Evolutionary conservation across 768 basidiomycete genomes (phyloP).

Genomic region (Macrolepiota dolichaula): DNA sequence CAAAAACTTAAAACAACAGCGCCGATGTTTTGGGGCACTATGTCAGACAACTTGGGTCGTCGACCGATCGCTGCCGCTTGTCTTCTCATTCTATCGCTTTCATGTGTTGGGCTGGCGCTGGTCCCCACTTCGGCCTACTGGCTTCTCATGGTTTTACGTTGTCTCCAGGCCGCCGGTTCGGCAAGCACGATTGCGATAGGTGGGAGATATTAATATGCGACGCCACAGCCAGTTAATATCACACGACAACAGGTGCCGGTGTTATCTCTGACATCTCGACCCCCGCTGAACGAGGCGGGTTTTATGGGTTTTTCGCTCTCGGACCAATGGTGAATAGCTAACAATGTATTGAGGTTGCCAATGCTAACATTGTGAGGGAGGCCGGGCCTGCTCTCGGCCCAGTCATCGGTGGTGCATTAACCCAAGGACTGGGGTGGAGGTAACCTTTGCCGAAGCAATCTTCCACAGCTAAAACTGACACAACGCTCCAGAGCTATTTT

Average conservation of each 20-base stretch:
- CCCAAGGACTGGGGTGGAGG: constrained; percentile 65
- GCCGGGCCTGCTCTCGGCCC: constrained; percentile 63
- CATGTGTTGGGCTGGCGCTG: constrained; percentile 62
- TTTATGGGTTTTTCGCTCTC: constrained; percentile 62
- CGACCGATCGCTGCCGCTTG: constrained; percentile 62
- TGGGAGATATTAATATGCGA: constrained; percentile 9
- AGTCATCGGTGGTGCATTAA: constrained; percentile 57
- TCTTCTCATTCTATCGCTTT: constrained; percentile 54
- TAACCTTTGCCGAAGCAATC: constrained; percentile 17
- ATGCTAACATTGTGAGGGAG: neutral
- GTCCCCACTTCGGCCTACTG: constrained; percentile 62
- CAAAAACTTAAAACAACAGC: constrained; percentile 25
- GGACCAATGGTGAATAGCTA: constrained; percentile 51
- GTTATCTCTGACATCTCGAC: constrained; percentile 76
- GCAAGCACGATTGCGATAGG: constrained; percentile 78
- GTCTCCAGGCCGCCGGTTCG: constrained; percentile 74
- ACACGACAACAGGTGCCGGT: constrained; percentile 52
- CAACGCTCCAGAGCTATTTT: constrained; percentile 45
- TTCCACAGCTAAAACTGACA: neutral
- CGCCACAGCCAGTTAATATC: neutral
- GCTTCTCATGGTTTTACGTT: constrained; percentile 76
- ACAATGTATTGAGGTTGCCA: neutral
- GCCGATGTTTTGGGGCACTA: constrained; percentile 66
- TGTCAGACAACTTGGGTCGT: constrained; percentile 67
- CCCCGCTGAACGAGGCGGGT: constrained; percentile 70